Base-by-base conservation (phyloP, 495 filamentous ascomycete genomes). In the Astrocystis sublimbata region DNA sequence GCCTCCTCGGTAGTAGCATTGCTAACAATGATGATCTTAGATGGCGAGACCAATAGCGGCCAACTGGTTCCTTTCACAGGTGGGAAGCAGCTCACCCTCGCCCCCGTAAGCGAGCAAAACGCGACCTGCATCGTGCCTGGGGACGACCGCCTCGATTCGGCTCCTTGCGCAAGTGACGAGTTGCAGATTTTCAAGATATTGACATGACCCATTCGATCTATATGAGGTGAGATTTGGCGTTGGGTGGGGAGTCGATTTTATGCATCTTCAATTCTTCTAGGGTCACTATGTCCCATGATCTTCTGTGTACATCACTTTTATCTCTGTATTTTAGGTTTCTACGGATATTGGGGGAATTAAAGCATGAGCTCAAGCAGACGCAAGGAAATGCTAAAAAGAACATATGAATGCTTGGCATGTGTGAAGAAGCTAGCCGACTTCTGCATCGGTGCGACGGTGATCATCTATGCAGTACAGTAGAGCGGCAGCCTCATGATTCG, bases 171-270 rank as follows among this genome's bases (percentile, higher is more conserved):
- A 1, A 73, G 73, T 10, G 72, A 77, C 59, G 74, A 73, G 8
- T 72, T 73, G 7, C 75, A 83, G 63, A 53, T 76, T 35, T 83
- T 81, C 53, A 79, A 79, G 8, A 77, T 84, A 58, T 70, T 75
- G 30, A 55, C 68, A 6, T 74, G 59, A 68, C 13, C n/a, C n/a
- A 19, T n/a, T n/a, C n/a, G n/a, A n/a, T 38, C 8, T 54, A 38
- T 23, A 19, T 49, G 1, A 46, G 17, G 19, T 13, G 24, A 24
- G 15, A 23, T 4, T 4, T 26, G 28, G 21, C 30, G 24, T n/a
- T 30, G 10, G 15, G 30, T 45, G 50, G 15, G 46, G 26, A 36
- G 21, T 6, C 1, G 12, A 19, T 4, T n/a, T 13, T 26, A 40
- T 0, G n/a, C 12, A 4, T 17, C 26, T 42, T 38, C 8, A 0